phyloP scores from a whole-genome alignment of 164 flowering plant genomes.

The Aristolochia fimbriata region DNA sequence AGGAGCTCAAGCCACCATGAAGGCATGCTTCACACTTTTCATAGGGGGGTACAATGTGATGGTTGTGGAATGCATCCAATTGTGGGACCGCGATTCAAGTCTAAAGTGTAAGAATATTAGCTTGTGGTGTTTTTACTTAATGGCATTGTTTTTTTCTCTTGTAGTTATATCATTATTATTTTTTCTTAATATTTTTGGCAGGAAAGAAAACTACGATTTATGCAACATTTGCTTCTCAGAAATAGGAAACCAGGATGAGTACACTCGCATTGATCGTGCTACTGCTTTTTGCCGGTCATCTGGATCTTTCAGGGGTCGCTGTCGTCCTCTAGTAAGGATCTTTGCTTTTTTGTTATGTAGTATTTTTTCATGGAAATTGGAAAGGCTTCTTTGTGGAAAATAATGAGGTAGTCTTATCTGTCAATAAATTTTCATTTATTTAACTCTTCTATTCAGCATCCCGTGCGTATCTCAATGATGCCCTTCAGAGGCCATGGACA shows the following conservation, averaged over 20 bases:
- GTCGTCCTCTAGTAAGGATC: neutral
- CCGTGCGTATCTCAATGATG: slow-evolving; percentile 8
- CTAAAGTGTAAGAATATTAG: slow-evolving; percentile 60
- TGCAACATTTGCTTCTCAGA: slow-evolving; percentile 60
- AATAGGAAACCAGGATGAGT: slow-evolving; percentile 63
- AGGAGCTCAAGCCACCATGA: slow-evolving; percentile 18
- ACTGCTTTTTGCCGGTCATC: slow-evolving; percentile 17
- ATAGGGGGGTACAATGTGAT: slow-evolving; percentile 74
- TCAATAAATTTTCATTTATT: neutral
- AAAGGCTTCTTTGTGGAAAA: too few relatives aligned
- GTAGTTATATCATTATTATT: neutral
- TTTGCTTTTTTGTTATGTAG: too few relatives aligned
- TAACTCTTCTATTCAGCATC: slow-evolving; percentile 9
- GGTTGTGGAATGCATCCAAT: slow-evolving; percentile 87
- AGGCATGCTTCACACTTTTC: slow-evolving; percentile 36
- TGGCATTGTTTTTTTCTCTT: neutral
- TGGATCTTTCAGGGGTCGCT: slow-evolving; percentile 12
- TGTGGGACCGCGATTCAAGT: slow-evolving; percentile 79
- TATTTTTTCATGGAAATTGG: slow-evolving; percentile 8
- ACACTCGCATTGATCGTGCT: slow-evolving; percentile 56
- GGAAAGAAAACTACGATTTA: slow-evolving; percentile 73
- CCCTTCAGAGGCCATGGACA: slow-evolving; percentile 11
- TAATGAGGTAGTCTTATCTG: too few relatives aligned
- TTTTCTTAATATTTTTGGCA: slow-evolving; percentile 19
- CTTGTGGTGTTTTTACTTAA: too few relatives aligned